phyloP scores from a whole-genome alignment of 805 yeast genomes.

The Metschnikowia borealis region DNA sequence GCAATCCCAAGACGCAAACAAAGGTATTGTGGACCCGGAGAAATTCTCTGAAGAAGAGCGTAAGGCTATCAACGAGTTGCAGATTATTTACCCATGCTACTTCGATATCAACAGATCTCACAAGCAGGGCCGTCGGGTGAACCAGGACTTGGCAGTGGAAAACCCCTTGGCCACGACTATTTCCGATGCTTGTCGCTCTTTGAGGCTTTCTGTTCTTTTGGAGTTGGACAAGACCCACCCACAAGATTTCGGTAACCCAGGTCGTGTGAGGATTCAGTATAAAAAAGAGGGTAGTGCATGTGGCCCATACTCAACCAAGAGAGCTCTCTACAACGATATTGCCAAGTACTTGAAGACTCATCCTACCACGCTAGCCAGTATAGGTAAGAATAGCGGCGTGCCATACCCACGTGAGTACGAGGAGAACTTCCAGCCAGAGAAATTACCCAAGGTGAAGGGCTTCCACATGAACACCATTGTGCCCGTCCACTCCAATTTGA shows the following conservation, averaged over 20 bases:
- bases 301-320: slow-evolving; percentile 42
- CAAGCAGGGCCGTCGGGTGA: slow-evolving; percentile 80
- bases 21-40: slow-evolving; percentile 14
- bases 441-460: slow-evolving; percentile 78
- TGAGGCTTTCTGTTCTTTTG: slow-evolving; percentile 43
- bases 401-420: slow-evolving; percentile 62
- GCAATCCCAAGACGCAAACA: slow-evolving; percentile 1
- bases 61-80: slow-evolving; percentile 64
- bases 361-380: slow-evolving; percentile 65
- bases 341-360: slow-evolving; percentile 58
- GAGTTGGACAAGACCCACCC: slow-evolving; percentile 90
- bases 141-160: slow-evolving; percentile 61
- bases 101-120: slow-evolving; percentile 77
- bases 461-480: slow-evolving; percentile 81
- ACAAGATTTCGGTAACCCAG: slow-evolving; percentile 96
- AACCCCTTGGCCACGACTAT: slow-evolving; percentile 86
- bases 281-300: slow-evolving; percentile 47
- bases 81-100: slow-evolving; percentile 84
- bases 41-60: slow-evolving; percentile 35
- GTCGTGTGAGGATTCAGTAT: slow-evolving; percentile 79
- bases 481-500: slow-evolving; percentile 78
- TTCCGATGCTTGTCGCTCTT: slow-evolving; percentile 62
- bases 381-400: slow-evolving; percentile 47
- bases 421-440: slow-evolving; percentile 48
- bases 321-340: slow-evolving; percentile 59